Percentiles rank a stretch among this genome's conserved stretches.
Evolutionary conservation across 768 basidiomycete genomes (phyloP).

Genomic region (Hirschioporus abietinus): DNA sequence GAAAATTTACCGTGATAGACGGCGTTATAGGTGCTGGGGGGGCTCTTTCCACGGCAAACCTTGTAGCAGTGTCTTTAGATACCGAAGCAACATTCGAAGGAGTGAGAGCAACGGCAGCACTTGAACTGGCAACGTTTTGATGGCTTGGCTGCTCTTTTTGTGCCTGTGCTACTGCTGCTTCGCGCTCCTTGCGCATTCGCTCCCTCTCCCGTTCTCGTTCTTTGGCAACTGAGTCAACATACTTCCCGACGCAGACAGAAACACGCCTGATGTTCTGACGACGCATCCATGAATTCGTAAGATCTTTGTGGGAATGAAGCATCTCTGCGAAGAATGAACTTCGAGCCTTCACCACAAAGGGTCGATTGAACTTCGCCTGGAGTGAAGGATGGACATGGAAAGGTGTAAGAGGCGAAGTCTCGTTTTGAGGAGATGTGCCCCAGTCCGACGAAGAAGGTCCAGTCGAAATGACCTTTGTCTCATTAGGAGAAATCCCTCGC

Average conservation of each 20-base stretch:
- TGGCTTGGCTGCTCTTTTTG: not conserved
- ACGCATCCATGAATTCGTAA: slow-evolving; percentile 16
- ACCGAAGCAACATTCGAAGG: too few relatives aligned
- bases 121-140: not conserved
- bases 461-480: not conserved
- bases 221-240: slow-evolving; percentile 69
- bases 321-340: not conserved
- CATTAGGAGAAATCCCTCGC: not conserved
- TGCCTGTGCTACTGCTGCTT: slow-evolving; percentile 23
- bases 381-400: not conserved
- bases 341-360: not conserved
- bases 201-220: slow-evolving; percentile 79
- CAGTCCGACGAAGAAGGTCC: not conserved
- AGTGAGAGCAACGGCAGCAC: not conserved
- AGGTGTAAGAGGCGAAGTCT: not conserved
- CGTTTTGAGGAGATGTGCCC: not conserved
- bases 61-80: not conserved
- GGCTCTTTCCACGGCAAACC: not conserved
- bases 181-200: slow-evolving; percentile 60
- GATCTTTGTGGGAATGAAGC: not conserved
- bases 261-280: slow-evolving; percentile 45
- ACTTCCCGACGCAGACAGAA: slow-evolving; percentile 57
- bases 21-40: not conserved
- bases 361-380: not conserved
- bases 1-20: not conserved